Evolutionary conservation across 345 rosid genomes (phyloP).

Genomic region (Adansonia digitata): DNA sequence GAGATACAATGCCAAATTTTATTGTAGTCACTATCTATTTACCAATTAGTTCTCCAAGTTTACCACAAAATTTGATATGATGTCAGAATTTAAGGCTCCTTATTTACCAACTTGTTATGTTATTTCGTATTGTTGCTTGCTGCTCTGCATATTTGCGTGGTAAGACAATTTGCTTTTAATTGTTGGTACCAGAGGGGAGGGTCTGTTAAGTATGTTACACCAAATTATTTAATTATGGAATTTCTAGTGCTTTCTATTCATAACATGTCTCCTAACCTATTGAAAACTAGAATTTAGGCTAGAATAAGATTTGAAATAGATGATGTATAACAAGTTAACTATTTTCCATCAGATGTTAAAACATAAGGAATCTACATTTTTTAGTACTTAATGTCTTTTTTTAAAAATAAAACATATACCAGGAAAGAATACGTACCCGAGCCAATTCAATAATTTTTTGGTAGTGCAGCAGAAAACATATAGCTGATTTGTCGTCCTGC

Average conservation of each 20-base stretch:
- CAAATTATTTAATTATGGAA: background rate
- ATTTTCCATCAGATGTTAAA: background rate
- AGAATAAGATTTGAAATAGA: background rate
- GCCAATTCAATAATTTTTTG: constrained; percentile 87
- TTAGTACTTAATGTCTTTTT: background rate
- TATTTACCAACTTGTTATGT: background rate
- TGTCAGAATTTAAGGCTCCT: background rate
- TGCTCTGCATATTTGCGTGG: background rate
- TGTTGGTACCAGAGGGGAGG: too few relatives aligned
- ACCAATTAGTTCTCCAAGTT: background rate
- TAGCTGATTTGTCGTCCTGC: constrained; percentile 88
- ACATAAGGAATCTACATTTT: background rate
- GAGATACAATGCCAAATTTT: background rate
- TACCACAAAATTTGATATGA: background rate
- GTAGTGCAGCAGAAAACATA: constrained; percentile 82
- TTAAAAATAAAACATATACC: background rate
- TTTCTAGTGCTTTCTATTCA: background rate
- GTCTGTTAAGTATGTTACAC: background rate
- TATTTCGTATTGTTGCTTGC: background rate
- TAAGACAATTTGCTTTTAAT: background rate
- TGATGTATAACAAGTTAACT: background rate
- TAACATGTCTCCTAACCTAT: background rate
- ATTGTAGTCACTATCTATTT: background rate
- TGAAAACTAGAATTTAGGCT: background rate
- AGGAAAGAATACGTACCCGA: constrained; percentile 53